These are phyloP conservation scores for Talaromyces sp. DNA, from an alignment of 2,329 filamentous ascomycete species.

Conservation along the genomic window DNA sequence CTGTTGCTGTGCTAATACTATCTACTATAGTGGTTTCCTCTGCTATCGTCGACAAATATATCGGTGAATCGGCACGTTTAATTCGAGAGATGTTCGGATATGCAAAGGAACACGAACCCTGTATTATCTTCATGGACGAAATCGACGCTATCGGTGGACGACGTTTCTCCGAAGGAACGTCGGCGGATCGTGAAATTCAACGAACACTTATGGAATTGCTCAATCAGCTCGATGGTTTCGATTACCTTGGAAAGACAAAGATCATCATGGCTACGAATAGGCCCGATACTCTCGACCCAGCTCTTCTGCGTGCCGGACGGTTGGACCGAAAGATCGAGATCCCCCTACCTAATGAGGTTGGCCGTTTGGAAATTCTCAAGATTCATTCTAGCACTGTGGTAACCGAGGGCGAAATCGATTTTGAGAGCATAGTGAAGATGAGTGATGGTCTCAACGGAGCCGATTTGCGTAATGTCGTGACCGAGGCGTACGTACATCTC, in stretches of 20 bases:
- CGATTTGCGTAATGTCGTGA: slow-evolving; percentile 95
- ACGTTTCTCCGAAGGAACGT: slow-evolving; percentile 94
- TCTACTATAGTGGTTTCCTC: slow-evolving; percentile 77
- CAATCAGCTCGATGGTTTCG: slow-evolving; percentile 97
- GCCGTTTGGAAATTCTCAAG: slow-evolving; percentile 94
- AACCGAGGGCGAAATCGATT: slow-evolving; percentile 93
- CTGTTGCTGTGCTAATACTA: slow-evolving; percentile 18
- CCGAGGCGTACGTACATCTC: slow-evolving; percentile 75
- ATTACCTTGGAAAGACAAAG: slow-evolving; percentile 98
- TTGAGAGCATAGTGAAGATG: slow-evolving; percentile 99
- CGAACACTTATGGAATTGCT: slow-evolving; percentile 97
- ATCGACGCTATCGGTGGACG: slow-evolving; percentile 98
- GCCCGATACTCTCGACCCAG: slow-evolving; percentile 92
- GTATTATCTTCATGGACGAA: slow-evolving; percentile 99
- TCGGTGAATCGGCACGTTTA: slow-evolving; percentile 92
- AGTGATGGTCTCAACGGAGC: slow-evolving; percentile 96
- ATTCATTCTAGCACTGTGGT: slow-evolving; percentile 86
- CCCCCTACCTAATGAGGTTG: slow-evolving; percentile 92
- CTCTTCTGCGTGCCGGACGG: slow-evolving; percentile 74
- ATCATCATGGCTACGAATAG: slow-evolving; percentile 99
- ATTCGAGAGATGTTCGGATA: slow-evolving; percentile 99
- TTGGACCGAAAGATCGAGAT: slow-evolving; percentile 95
- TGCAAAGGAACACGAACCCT: slow-evolving; percentile 97
- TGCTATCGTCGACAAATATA: slow-evolving; percentile 99
- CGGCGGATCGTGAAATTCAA: slow-evolving; percentile 96